These are phyloP conservation scores for Elaphomyces granulatus DNA, from an alignment of 495 filamentous ascomycete genomes.

Conservation along the genomic window DNA sequence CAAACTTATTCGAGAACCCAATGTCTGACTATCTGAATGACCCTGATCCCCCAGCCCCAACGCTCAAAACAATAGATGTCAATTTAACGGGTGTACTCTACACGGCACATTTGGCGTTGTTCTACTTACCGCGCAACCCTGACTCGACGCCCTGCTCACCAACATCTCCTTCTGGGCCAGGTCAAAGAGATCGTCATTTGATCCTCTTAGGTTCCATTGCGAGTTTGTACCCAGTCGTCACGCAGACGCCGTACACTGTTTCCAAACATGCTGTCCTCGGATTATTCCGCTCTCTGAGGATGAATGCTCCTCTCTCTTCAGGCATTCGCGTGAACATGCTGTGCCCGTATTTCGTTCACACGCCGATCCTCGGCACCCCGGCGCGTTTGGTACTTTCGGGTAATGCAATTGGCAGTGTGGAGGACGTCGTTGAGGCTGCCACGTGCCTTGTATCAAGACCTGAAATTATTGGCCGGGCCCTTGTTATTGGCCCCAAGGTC, in stretches of 20 bases:
- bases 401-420: slow-evolving; percentile 29
- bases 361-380: slow-evolving; percentile 32
- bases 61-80: slow-evolving; percentile 37
- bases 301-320: slow-evolving; percentile 22
- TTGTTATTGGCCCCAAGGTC: slow-evolving; percentile 42
- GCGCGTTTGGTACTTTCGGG: slow-evolving; percentile 40
- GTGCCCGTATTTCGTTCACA: slow-evolving; percentile 53
- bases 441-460: slow-evolving; percentile 34
- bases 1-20: slow-evolving; percentile 1
- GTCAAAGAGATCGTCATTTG: slow-evolving; percentile 14
- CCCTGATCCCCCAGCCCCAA: slow-evolving; percentile 30
- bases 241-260: slow-evolving; percentile 36
- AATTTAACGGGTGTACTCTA: slow-evolving; percentile 51
- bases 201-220: slow-evolving; percentile 15
- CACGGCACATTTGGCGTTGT: slow-evolving; percentile 41
- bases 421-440: slow-evolving; percentile 42
- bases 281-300: slow-evolving; percentile 42
- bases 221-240: slow-evolving; percentile 11
- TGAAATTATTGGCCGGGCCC: slow-evolving; percentile 33
- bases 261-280: slow-evolving; percentile 53
- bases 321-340: slow-evolving; percentile 47
- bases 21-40: slow-evolving; percentile 3
- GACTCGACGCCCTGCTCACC: slow-evolving; percentile 10
- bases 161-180: slow-evolving; percentile 5
- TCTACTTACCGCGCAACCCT: slow-evolving; percentile 14